Evolutionary conservation across 2,329 filamentous ascomycete genomes (phyloP).

Genomic region (Alternaria sp.): DNA sequence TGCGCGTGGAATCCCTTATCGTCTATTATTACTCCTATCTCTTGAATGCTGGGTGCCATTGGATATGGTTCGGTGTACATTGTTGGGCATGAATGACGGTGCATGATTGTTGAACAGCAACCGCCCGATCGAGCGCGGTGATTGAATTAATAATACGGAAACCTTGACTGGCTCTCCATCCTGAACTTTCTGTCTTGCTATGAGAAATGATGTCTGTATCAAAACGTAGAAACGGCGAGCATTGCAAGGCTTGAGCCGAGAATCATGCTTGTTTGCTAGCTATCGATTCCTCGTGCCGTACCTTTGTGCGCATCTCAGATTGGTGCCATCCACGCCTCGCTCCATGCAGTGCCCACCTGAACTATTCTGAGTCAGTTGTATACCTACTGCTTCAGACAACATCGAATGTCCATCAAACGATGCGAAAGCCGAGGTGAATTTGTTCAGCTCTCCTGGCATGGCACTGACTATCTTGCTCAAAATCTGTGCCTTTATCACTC

Average conservation of each 20-base stretch:
- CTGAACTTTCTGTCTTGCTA: neutral
- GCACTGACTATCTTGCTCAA: neutral
- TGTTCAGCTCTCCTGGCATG: neutral
- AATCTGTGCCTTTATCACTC: neutral
- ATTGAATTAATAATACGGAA: neutral
- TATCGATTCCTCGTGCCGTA: neutral
- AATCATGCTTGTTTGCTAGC: neutral
- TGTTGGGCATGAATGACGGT: neutral
- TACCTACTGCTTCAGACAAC: neutral
- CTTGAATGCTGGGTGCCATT: neutral
- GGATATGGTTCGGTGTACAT: neutral
- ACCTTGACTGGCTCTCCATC: neutral
- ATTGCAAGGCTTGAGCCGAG: slow-evolving; percentile 1
- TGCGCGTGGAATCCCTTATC: neutral
- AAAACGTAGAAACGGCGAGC: neutral
- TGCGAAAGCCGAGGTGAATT: neutral
- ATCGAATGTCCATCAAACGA: neutral
- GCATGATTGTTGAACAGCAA: neutral
- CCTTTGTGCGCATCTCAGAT: neutral
- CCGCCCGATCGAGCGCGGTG: neutral
- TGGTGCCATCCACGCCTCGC: neutral
- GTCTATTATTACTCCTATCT: slow-evolving; percentile 1
- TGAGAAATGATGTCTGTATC: neutral
- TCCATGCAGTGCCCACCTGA: neutral
- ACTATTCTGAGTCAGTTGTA: neutral